Evolutionary conservation across 208 protist species (phyloP).

Genomic region (Acanthamoeba healyi): DNA sequence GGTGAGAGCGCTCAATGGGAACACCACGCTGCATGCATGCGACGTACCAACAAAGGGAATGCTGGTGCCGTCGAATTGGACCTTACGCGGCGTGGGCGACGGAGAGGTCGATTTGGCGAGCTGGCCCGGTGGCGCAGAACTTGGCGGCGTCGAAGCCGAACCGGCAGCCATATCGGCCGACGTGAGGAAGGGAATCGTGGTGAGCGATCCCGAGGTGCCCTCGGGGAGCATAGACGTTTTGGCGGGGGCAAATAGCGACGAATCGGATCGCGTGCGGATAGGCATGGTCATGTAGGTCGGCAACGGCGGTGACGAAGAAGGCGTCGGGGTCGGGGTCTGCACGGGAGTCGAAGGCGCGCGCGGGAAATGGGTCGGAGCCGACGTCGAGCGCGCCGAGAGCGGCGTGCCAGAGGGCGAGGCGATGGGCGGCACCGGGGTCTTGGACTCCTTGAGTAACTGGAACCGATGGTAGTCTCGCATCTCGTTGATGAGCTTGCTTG

Average conservation of each 20-base stretch:
- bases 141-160: neutral
- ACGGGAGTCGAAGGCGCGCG: conserved; percentile 53
- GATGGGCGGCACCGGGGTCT: neutral
- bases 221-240: neutral
- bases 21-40: neutral
- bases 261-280: conserved; percentile 37
- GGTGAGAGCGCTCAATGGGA: too few species aligned
- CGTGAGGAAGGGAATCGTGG: conserved; percentile 38
- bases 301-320: conserved; percentile 45
- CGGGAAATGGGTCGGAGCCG: conserved; percentile 55
- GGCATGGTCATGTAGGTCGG: conserved; percentile 23
- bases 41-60: conserved; percentile 36
- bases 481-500: conserved; percentile 49
- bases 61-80: conserved; percentile 44
- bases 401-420: conserved; percentile 29
- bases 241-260: neutral
- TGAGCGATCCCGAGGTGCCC: neutral
- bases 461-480: conserved; percentile 73
- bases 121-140: neutral
- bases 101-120: neutral
- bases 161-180: neutral
- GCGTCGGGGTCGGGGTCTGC: conserved; percentile 59
- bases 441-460: conserved; percentile 34
- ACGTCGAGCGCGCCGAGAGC: conserved; percentile 12
- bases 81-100: conserved; percentile 17